These are phyloP conservation scores for Alnus glutinosa DNA, from an alignment of 306 rosid genomes.

Conservation along the genomic window DNA sequence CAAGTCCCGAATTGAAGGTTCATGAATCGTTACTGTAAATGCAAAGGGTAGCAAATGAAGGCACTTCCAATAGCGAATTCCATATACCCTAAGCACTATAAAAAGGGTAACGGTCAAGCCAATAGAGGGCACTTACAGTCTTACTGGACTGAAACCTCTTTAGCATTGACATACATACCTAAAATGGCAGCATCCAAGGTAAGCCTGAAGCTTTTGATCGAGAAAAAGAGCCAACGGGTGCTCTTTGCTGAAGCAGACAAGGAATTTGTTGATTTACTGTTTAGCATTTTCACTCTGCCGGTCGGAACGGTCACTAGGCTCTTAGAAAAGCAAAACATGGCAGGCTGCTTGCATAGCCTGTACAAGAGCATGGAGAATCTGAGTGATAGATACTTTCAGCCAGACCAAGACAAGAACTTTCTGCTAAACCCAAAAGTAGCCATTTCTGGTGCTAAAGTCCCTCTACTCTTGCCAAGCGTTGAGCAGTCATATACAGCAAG, in stretches of 20 bases:
- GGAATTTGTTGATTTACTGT: neutral
- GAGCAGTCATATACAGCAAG: neutral
- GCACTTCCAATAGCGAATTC: no score
- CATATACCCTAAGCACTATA: no score
- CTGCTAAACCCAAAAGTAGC: constrained; percentile 8
- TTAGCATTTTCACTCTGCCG: neutral
- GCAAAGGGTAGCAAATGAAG: no score
- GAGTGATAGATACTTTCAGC: neutral
- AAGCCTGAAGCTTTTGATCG: neutral
- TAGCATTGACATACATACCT: no score
- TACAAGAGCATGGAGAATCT: neutral
- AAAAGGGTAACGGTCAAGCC: no score
- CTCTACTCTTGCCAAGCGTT: neutral
- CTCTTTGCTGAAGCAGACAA: neutral
- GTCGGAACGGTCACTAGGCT: neutral
- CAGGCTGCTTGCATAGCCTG: neutral
- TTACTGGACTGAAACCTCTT: no score
- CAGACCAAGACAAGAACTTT: neutral
- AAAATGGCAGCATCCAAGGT: neutral
- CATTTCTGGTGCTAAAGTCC: neutral
- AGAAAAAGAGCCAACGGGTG: neutral
- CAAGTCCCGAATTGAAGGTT: no score
- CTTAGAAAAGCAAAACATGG: neutral
- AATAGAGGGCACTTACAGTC: no score
- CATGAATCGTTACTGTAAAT: no score